Evolutionary conservation across 345 rosid genomes (phyloP).

Genomic region (Eucalyptus paniculata): DNA sequence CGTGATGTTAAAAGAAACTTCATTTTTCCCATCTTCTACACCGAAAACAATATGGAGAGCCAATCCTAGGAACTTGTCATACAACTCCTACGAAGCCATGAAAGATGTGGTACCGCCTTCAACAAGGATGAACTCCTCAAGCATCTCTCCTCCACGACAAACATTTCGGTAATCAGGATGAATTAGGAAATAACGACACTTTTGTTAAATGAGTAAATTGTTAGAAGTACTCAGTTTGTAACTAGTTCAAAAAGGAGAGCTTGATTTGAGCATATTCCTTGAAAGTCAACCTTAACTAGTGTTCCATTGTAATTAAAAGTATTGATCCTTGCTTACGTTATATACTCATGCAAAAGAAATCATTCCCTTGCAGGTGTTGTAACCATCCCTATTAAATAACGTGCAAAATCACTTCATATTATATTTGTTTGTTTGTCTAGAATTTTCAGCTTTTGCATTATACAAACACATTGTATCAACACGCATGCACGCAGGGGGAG

Average conservation of each 20-base stretch:
- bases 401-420: neutral
- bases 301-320: neutral
- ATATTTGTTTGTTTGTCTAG: neutral
- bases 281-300: neutral
- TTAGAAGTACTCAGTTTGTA: neutral
- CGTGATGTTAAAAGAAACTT: neutral
- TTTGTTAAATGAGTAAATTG: neutral
- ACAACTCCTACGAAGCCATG: too few relatives aligned
- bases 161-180: accelerated
- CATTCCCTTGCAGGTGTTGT: neutral
- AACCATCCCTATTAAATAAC: neutral
- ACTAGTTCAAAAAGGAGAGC: neutral
- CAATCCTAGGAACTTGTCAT: neutral
- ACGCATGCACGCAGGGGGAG: too few relatives aligned
- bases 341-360: neutral
- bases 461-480: neutral
- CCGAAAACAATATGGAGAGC: neutral
- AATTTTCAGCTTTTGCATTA: neutral
- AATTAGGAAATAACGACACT: neutral
- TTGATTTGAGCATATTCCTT: neutral
- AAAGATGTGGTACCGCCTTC: neutral
- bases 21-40: neutral
- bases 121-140: neutral
- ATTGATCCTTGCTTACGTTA: neutral
- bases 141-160: neutral